A percentile compares a stretch with the other conserved stretches of the same genome.
phyloP scores from a whole-genome alignment of 768 basidiomycete species.

The Boletus vermiculosoides region DNA sequence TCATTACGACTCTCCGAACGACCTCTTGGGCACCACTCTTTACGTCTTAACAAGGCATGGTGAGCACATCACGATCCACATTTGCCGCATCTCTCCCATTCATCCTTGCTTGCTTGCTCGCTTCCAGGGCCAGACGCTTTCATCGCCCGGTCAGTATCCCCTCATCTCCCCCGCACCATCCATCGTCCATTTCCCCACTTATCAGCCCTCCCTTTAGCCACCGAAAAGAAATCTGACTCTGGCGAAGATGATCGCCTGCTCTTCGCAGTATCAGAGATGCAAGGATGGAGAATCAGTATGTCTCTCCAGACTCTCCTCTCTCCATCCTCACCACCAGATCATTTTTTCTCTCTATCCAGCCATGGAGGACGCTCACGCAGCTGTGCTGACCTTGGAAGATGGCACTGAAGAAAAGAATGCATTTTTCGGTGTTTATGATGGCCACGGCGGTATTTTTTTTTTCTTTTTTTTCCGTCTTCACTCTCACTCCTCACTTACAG shows the following conservation, averaged over 20 bases:
- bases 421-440: slow-evolving; percentile 98
- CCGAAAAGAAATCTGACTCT: slow-evolving; percentile 73
- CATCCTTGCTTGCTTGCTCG: not conserved
- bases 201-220: slow-evolving; percentile 49
- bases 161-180: not conserved
- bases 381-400: slow-evolving; percentile 66
- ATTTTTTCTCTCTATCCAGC: slow-evolving; percentile 43
- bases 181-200: slow-evolving; percentile 3
- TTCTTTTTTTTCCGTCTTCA: not conserved
- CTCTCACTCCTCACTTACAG: slow-evolving; percentile 38
- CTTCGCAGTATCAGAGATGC: slow-evolving; percentile 93
- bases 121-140: slow-evolving; percentile 81
- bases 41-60: slow-evolving; percentile 34
- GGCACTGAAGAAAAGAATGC: slow-evolving; percentile 50
- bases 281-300: slow-evolving; percentile 98
- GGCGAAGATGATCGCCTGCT: slow-evolving; percentile 69
- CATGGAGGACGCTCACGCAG: slow-evolving; percentile 96
- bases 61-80: slow-evolving; percentile 13
- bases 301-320: slow-evolving; percentile 21
- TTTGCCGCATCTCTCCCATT: slow-evolving; percentile 3
- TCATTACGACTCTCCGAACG: not conserved
- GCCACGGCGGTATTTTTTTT: slow-evolving; percentile 79
- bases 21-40: slow-evolving; percentile 10
- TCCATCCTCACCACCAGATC: not conserved
- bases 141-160: slow-evolving; percentile 61